These are phyloP conservation scores for Aspergillus flavus DNA, from an alignment of 2,329 filamentous ascomycete species.

Conservation along the genomic window DNA sequence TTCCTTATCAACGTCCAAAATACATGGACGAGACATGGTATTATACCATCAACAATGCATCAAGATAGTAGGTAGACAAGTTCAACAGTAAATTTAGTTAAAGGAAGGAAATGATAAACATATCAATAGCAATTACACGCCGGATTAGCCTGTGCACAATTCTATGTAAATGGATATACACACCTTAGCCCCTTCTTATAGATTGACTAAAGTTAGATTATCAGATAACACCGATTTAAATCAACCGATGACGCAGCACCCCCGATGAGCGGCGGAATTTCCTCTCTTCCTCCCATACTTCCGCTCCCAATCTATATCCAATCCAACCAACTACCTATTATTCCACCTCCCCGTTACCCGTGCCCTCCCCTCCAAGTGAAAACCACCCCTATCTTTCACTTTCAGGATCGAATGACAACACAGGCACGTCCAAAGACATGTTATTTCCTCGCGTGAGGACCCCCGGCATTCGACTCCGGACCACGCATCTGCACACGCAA, in stretches of 20 bases:
- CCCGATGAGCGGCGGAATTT: conserved; percentile 22
- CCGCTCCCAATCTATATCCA: neutral
- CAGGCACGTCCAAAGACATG: conserved; percentile 22
- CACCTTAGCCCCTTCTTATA: neutral
- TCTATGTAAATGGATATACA: neutral
- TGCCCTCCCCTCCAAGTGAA: neutral
- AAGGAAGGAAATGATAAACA: neutral
- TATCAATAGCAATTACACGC: neutral
- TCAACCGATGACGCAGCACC: conserved; percentile 25
- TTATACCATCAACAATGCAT: neutral
- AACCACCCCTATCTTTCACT: neutral
- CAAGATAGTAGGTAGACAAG: neutral
- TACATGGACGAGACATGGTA: neutral
- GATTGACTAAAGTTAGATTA: conserved; percentile 3
- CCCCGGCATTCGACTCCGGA: conserved; percentile 13
- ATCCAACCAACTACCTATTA: neutral
- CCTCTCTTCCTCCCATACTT: neutral
- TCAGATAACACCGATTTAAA: conserved; percentile 13
- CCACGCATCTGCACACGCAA: conserved; percentile 8
- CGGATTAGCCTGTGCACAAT: neutral
- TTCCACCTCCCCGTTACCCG: neutral
- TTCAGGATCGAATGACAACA: conserved; percentile 11
- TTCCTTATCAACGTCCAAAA: neutral
- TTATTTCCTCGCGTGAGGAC: conserved; percentile 23
- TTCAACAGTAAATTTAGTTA: neutral